A percentile compares a stretch with the other conserved stretches of the same genome.
These are phyloP conservation scores for Fusarium neocosmosporiellum DNA, from an alignment of 2,329 filamentous ascomycete species.

Conservation along the genomic window DNA sequence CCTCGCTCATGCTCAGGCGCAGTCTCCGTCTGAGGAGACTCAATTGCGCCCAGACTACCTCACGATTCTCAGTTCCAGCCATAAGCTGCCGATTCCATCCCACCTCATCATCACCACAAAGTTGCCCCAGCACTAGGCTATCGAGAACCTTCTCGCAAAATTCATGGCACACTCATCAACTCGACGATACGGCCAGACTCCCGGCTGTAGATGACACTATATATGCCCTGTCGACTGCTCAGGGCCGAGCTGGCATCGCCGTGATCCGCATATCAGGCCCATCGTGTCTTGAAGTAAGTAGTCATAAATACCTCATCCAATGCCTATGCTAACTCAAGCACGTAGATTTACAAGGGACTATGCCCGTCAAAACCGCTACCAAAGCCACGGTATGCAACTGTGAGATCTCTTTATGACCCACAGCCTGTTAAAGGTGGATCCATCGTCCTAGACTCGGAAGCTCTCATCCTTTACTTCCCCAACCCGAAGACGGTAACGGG, in stretches of 20 bases:
- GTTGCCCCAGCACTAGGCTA: not conserved
- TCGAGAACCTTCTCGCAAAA: constrained; percentile 24
- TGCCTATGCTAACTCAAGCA: constrained; percentile 4
- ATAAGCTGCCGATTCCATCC: not conserved
- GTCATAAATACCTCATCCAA: not conserved
- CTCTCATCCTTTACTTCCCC: constrained; percentile 86
- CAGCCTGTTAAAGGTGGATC: constrained; percentile 20
- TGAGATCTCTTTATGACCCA: constrained; percentile 78
- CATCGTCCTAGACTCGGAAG: constrained; percentile 79
- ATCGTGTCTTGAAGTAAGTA: constrained; percentile 73
- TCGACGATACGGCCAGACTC: constrained; percentile 17
- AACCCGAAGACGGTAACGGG: constrained; percentile 86
- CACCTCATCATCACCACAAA: not conserved
- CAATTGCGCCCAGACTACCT: constrained; percentile 20
- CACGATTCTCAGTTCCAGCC: not conserved
- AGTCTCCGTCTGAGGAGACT: constrained; percentile 34
- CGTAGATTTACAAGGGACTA: constrained; percentile 62
- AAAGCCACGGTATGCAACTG: constrained; percentile 69
- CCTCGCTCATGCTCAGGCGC: constrained; percentile 41
- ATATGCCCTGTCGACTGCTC: constrained; percentile 89
- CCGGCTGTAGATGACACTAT: constrained; percentile 71
- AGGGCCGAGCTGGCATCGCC: constrained; percentile 89
- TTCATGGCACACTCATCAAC: constrained; percentile 9
- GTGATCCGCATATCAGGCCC: constrained; percentile 89
- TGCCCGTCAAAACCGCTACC: constrained; percentile 60